Conservation (phyloP, 2,329 filamentous ascomycete species). For the Pseudopithomyces chartarum region DNA sequence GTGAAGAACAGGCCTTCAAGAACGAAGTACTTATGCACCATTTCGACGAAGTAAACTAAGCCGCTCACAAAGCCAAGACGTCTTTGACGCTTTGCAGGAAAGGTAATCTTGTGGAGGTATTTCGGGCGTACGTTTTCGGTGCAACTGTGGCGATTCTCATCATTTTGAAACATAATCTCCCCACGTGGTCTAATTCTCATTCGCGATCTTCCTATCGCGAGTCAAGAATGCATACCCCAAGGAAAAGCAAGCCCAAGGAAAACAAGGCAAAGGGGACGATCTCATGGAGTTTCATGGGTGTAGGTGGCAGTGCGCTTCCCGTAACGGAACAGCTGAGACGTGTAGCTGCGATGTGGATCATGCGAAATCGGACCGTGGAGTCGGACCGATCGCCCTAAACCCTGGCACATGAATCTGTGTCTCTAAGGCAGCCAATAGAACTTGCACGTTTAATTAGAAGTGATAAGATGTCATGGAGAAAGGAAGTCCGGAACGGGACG, state of each 20-base stretch:
- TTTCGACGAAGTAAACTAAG: background rate
- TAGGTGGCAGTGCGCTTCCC: background rate
- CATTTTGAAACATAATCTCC: background rate
- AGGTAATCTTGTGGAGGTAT: background rate
- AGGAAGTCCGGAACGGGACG: background rate
- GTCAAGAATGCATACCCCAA: background rate
- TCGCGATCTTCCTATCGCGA: background rate
- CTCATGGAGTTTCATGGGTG: background rate
- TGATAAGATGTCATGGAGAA: background rate
- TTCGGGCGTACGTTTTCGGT: background rate
- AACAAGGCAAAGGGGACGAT: background rate
- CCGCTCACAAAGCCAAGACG: background rate
- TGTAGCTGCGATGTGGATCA: background rate
- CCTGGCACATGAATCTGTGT: background rate
- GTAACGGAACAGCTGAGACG: background rate
- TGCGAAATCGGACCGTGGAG: background rate
- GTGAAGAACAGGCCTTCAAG: too few relatives aligned
- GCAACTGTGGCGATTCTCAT: conserved; percentile 1
- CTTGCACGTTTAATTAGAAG: background rate
- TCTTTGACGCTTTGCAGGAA: background rate
- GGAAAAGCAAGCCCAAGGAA: background rate
- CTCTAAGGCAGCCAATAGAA: background rate
- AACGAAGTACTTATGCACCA: background rate
- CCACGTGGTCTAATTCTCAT: background rate
- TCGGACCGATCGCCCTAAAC: conserved; percentile 2